Evolutionary conservation across 805 yeast species (phyloP).

Genomic region (Isabelozyma gotoi): DNA sequence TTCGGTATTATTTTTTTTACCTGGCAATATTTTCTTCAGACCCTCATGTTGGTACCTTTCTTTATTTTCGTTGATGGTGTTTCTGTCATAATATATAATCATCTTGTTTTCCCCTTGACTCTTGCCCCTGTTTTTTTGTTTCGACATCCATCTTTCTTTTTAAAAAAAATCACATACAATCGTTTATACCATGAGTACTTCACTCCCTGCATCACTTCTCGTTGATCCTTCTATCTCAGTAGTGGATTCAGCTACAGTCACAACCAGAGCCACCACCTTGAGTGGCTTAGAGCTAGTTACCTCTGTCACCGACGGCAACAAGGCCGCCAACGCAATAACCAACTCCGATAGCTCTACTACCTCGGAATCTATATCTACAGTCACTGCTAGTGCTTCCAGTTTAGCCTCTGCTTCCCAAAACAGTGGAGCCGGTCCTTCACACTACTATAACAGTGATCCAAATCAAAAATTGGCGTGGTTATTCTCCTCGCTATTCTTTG

Average conservation of each 20-base stretch:
- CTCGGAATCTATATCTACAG: background rate
- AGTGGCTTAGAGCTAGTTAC: slow-evolving; percentile 2
- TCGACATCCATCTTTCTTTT: background rate
- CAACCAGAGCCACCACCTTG: background rate
- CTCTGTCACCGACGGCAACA: slow-evolving; percentile 2
- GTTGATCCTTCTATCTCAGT: slow-evolving; percentile 2
- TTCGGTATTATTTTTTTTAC: background rate
- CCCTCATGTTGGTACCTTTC: background rate
- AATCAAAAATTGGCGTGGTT: slow-evolving; percentile 4
- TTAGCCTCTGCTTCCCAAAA: background rate
- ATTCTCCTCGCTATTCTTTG: slow-evolving; percentile 5
- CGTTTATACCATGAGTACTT: background rate
- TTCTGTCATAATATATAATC: background rate
- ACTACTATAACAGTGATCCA: background rate
- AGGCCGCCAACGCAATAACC: slow-evolving; percentile 1
- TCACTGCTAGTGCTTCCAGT: background rate
- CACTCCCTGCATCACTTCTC: background rate
- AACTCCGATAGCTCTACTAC: slow-evolving; percentile 3
- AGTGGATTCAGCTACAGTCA: background rate
- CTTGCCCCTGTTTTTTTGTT: background rate
- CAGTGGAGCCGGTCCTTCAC: background rate
- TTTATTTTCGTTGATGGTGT: background rate
- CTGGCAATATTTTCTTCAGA: background rate
- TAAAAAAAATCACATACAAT: background rate
- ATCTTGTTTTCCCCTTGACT: background rate